Conservation (phyloP, 768 basidiomycete genomes). For the Rhodotorula toruloides region DNA sequence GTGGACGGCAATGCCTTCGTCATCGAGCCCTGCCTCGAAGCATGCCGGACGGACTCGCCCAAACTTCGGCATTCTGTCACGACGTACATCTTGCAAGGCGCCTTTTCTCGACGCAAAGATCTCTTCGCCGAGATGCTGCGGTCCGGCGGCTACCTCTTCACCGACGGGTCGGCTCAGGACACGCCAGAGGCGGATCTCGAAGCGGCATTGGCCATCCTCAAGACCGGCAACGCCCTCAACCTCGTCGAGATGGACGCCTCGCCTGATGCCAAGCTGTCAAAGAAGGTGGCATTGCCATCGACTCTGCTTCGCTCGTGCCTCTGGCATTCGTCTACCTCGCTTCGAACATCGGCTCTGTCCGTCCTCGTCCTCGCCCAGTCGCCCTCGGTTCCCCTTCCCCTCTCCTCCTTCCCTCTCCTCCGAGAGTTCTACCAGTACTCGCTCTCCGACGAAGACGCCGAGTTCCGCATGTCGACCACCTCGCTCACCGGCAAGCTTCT, state of each 20-base stretch:
- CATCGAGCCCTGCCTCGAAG: conserved; percentile 15
- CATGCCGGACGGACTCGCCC: conserved; percentile 1
- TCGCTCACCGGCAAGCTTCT: conserved; percentile 32
- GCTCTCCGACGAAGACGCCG: conserved; percentile 35
- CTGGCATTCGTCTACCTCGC: conserved; percentile 15
- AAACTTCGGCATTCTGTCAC: conserved; percentile 18
- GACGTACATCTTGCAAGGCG: conserved; percentile 17
- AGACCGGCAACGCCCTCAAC: conserved; percentile 26
- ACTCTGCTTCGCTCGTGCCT: conserved; percentile 24
- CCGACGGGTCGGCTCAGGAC: background rate
- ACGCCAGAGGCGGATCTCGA: conserved; percentile 22
- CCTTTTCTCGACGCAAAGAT: conserved; percentile 9
- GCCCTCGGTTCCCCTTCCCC: conserved; percentile 11
- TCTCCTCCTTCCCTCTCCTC: conserved; percentile 18
- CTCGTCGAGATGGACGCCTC: conserved; percentile 24
- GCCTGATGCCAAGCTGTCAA: background rate
- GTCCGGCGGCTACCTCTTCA: conserved; percentile 7
- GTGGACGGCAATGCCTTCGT: conserved; percentile 1
- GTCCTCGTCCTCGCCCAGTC: conserved; percentile 29
- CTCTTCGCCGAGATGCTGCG: conserved; percentile 11
- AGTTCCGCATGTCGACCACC: conserved; percentile 23
- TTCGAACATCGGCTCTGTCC: conserved; percentile 31
- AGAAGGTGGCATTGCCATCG: conserved; percentile 17
- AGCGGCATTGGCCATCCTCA: conserved; percentile 23
- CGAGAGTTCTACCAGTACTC: conserved; percentile 27